These are phyloP conservation scores for Carpinus viminea DNA, from an alignment of 306 rosid genomes.

Conservation along the genomic window DNA sequence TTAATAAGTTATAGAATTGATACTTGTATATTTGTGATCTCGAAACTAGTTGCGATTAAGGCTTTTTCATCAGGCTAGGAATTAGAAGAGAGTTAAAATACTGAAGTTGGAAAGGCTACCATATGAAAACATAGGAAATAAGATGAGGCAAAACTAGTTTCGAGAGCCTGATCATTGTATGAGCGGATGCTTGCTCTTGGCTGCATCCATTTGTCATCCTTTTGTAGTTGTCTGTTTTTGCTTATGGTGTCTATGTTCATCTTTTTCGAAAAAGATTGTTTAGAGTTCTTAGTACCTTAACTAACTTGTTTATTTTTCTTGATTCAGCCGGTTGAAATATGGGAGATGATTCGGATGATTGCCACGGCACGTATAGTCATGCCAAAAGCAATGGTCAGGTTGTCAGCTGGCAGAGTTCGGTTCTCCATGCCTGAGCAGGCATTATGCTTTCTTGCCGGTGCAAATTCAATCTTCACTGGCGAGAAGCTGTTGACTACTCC, in stretches of 20 bases:
- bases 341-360: conserved; percentile 99
- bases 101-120: neutral
- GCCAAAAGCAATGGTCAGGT: conserved; percentile 96
- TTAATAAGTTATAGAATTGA: neutral
- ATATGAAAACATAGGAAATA: neutral
- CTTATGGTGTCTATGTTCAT: too few relatives aligned
- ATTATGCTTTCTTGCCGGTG: conserved; percentile 90
- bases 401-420: conserved; percentile 92
- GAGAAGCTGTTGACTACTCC: conserved; percentile 94
- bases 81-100: neutral
- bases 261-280: too few relatives aligned
- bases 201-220: neutral
- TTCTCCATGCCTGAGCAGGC: conserved; percentile 98
- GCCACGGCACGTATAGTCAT: conserved; percentile 83
- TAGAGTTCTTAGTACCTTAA: conserved; percentile 3
- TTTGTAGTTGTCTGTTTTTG: neutral
- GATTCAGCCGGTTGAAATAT: conserved; percentile 91
- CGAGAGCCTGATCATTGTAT: neutral
- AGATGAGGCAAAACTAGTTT: neutral
- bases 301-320: neutral
- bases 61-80: neutral
- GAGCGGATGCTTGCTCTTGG: neutral
- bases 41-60: neutral
- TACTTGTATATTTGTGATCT: neutral
- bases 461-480: conserved; percentile 95